Conservation (phyloP, 352 stramenopile genomes). For the Discostella stelligera region DNA sequence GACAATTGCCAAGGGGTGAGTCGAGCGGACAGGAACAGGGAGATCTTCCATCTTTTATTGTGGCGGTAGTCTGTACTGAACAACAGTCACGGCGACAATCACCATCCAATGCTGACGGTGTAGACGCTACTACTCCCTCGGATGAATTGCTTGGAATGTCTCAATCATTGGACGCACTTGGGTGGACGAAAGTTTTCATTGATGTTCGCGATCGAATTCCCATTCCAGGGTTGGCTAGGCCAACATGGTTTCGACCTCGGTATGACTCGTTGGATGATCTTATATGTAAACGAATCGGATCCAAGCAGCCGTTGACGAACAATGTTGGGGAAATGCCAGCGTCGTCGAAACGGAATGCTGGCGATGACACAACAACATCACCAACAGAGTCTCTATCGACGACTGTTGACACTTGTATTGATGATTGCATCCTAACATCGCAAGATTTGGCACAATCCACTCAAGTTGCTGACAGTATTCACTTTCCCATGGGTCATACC, state of each 20-base stretch:
- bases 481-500: constrained; percentile 71
- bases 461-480: constrained; percentile 40
- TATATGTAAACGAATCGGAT: constrained; percentile 28
- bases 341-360: not conserved
- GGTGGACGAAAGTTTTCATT: constrained; percentile 81
- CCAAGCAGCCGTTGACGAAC: not conserved
- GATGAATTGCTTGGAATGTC: constrained; percentile 74
- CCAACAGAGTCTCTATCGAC: not conserved
- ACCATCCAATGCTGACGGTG: not conserved
- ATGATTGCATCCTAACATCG: constrained; percentile 52
- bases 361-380: no score
- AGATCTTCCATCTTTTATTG: constrained; percentile 31
- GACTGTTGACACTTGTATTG: constrained; percentile 3
- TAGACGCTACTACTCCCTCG: not conserved
- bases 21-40: not conserved
- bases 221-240: constrained; percentile 43
- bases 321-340: constrained; percentile 1
- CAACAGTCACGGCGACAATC: constrained; percentile 8
- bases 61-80: constrained; percentile 34
- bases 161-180: constrained; percentile 65
- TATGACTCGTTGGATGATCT: constrained; percentile 40
- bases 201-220: constrained; percentile 67
- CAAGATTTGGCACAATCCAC: constrained; percentile 56
- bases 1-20: not conserved
- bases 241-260: constrained; percentile 18